Evolutionary conservation across 306 rosid genomes (phyloP).

Genomic region (Vigna nakashimae): DNA sequence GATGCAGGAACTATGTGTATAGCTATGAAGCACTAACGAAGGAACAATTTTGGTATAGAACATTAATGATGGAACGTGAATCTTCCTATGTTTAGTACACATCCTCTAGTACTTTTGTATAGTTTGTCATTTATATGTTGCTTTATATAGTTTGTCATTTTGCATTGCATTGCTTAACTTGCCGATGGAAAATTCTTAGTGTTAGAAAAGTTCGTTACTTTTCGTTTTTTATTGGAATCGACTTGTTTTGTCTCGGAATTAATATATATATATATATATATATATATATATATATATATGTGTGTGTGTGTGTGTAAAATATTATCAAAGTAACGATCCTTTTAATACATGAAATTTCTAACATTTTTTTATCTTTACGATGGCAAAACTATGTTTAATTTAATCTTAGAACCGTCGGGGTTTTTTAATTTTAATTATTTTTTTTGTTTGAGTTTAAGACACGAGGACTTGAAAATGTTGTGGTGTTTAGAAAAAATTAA

Average conservation of each 20-base stretch:
- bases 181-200: neutral
- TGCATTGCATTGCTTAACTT: neutral
- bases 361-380: no score
- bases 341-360: no score
- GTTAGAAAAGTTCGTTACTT: neutral
- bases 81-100: constrained; percentile 43
- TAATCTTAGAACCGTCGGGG: no score
- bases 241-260: neutral
- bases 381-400: no score
- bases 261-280: neutral
- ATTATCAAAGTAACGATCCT: no score
- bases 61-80: constrained; percentile 22
- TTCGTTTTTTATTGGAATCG: neutral
- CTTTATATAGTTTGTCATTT: constrained; percentile 22
- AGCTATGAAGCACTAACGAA: neutral
- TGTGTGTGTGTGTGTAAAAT: no score
- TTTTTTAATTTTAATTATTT: no score
- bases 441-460: no score
- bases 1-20: no score
- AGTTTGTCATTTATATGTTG: constrained; percentile 16
- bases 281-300: no score
- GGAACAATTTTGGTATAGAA: neutral
- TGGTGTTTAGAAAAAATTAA: no score
- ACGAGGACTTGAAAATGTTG: no score
- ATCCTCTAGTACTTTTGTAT: neutral